These are phyloP conservation scores for Cronartium quercuum DNA, from an alignment of 1,284 basidiomycete species.

Conservation along the genomic window DNA sequence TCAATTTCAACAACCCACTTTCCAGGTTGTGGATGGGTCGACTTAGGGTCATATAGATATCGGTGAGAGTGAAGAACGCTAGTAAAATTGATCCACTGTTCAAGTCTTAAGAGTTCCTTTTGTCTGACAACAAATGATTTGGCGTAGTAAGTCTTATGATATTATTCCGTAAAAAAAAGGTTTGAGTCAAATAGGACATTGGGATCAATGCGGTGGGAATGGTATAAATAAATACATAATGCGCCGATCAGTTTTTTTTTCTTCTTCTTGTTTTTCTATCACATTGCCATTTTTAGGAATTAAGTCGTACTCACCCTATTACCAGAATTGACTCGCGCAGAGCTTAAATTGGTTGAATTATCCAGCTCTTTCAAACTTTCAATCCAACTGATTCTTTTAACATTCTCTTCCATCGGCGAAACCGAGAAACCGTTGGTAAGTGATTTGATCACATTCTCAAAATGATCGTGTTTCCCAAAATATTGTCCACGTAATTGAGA, in stretches of 20 bases:
- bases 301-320: not conserved
- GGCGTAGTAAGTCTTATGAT: conserved; percentile 20
- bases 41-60: too few relatives aligned
- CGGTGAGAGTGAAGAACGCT: not conserved
- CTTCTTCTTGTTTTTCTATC: too few relatives aligned
- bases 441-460: not conserved
- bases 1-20: conserved; percentile 12
- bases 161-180: not conserved
- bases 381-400: conserved; percentile 9
- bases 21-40: not conserved
- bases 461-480: conserved; percentile 7
- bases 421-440: conserved; percentile 6
- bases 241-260: not conserved
- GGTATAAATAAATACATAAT: not conserved
- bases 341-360: not conserved
- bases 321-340: conserved; percentile 7
- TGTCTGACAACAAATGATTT: conserved; percentile 21
- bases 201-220: not conserved
- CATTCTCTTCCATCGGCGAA: not conserved
- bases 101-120: not conserved
- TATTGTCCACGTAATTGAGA: conserved; percentile 8
- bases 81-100: conserved; percentile 2
- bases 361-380: not conserved
- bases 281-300: too few relatives aligned
- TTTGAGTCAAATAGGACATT: not conserved